Conservation (phyloP, 495 filamentous ascomycete species). For the Neohortaea acidophila region DNA sequence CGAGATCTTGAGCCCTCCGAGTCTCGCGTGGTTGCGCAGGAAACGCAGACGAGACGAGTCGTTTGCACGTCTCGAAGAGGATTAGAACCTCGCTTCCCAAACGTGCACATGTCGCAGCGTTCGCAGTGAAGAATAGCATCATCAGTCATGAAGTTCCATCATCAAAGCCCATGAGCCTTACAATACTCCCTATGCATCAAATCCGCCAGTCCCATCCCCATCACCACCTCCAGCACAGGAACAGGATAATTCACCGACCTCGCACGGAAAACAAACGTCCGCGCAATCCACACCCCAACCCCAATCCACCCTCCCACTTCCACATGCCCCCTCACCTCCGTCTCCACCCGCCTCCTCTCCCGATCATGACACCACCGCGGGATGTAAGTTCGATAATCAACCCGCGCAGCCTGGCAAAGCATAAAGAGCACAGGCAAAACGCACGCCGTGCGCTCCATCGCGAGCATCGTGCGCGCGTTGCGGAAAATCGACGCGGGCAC, state of each 20-base stretch:
- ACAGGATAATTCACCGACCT: slow-evolving; percentile 9
- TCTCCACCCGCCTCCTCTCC: slow-evolving; percentile 15
- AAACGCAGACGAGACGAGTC: slow-evolving; percentile 4
- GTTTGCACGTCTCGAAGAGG: too few species aligned
- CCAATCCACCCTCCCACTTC: slow-evolving; percentile 11
- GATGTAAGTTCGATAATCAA: slow-evolving; percentile 11
- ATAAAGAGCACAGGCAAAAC: slow-evolving; percentile 2
- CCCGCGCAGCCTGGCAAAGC: slow-evolving; percentile 6
- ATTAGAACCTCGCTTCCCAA: too few species aligned
- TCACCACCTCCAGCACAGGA: slow-evolving; percentile 11
- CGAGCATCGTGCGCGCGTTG: slow-evolving; percentile 10
- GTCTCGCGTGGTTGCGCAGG: slow-evolving; percentile 10
- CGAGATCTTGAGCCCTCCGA: slow-evolving; percentile 68
- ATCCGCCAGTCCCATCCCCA: slow-evolving; percentile 14
- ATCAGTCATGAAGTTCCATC: too few species aligned
- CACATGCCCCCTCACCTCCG: slow-evolving; percentile 12
- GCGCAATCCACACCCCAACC: slow-evolving; percentile 6
- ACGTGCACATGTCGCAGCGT: too few species aligned
- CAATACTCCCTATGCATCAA: slow-evolving; percentile 16
- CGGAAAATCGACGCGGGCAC: slow-evolving; percentile 8
- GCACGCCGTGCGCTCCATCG: slow-evolving; percentile 9
- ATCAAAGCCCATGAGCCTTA: slow-evolving; percentile 16
- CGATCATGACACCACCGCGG: slow-evolving; percentile 14
- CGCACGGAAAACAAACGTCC: slow-evolving; percentile 4
- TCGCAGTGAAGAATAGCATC: too few species aligned